Base-by-base conservation (phyloP, 1,139 yeast genomes). In the Wickerhamomyces sp. region DNA sequence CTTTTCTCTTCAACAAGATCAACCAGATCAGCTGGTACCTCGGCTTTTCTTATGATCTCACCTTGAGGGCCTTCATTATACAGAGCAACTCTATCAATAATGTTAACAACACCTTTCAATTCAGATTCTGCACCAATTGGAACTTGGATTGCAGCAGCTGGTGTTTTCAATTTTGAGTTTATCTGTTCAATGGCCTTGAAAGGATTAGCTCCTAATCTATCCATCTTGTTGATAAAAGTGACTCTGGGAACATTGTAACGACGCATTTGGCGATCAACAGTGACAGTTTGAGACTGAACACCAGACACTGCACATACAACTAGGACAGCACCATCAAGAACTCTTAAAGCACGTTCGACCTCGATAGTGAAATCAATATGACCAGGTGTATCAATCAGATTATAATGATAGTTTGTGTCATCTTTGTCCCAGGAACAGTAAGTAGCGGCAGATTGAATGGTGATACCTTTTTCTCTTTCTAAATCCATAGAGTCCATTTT, bases 301-400 rank as follows among this genome's bases (percentile, higher is more conserved):
- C 98, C 98, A 25, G 95, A 79, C 41, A 92, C 98, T 14, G 98
- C 97, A 74, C 98, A 92, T 18, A 92, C 97, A 40, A 92, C 97
- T 48, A 92, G 74, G 37, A 92, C 97, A 29, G 98, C 98, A 65
- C 98, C 98, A 64, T 92, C 98, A 48, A 92, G 71, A 37, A 92
- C 98, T 64, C 98, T 76, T 63, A 92, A 71, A 13, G 98, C 98
- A 61, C 98, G 81, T 69, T 92, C 98, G 37, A 92, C 98, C 67
- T 92, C 98, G 58, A 92, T 92, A 41, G 98, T 92, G 72, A 92
- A 92, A 65, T 92, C 98, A 67, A 92, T 92, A 62, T 92, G 98
- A 15, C 98, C 98, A 5, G 96, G 98, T 7, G 98, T 92, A 67
- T 92, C 98, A 61, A 92, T 94, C 61, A 92, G 73, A 61, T 92